Base-by-base conservation (phyloP, 495 filamentous ascomycete species). In the Hyaloscypha hepaticicola region DNA sequence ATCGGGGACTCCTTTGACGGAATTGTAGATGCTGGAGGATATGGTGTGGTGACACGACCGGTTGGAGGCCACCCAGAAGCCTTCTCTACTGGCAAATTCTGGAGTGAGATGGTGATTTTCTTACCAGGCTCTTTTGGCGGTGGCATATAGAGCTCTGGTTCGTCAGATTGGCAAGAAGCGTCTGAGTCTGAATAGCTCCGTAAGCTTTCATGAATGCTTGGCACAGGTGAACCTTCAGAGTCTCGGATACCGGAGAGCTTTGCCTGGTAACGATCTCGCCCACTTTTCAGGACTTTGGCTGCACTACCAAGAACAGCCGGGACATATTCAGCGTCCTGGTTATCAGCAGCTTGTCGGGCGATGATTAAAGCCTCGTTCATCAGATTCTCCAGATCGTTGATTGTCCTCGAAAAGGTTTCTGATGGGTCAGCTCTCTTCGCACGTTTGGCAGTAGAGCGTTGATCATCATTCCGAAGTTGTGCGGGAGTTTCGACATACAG, bases 351-450 rank as follows among this genome's bases (percentile, higher is more conserved):
- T 56, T 76, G 65, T 33, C 72, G 66, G 41, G 75, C 76, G 61
- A 78, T 74, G 12, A 61, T 51, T 4, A 77, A 55, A 29, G 76
- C 76, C 66, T 77, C 74, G 57, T 73, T 75, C 48, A 77, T 66
- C 12, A 78, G 69, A 56, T 60, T 62, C 58, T 77, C 76, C 24
- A 78, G 71, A 61, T 78, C 75, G 16, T 68, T 61, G 52, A 78
- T 74, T 5, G 71, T 73, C 29, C 56, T 67, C 1, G 70, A 58
- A 50, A 72, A 70, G 0, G 60, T 61, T 51, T 70, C 65, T 31
- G 67, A 61, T 31, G 56, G 28, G 14, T 64, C 48, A 19, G 27
- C 55, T 48, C 55, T 67, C 6, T 57, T 55, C 19, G 49, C 33
- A 5, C 50, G 48, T 59, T 51, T 63, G 29, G 55, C 26, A 14